A percentile compares a stretch with the other conserved stretches of the same genome.
These are phyloP conservation scores for Penicillium chermesinum DNA, from an alignment of 495 filamentous ascomycete species.

Conservation along the genomic window DNA sequence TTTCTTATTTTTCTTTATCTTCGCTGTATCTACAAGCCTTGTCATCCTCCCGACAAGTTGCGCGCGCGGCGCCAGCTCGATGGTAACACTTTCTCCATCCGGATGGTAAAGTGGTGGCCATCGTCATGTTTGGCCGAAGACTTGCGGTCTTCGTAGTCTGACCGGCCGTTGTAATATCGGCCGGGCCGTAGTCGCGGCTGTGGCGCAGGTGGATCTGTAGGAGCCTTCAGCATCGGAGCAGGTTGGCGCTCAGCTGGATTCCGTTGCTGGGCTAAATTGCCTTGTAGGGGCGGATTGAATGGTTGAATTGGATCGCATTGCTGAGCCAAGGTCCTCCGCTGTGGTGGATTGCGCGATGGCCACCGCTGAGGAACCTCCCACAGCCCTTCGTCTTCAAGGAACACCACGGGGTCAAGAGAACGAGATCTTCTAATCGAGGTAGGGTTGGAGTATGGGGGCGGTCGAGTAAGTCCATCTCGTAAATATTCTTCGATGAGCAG, in stretches of 20 bases:
- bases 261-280: background rate
- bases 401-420: constrained; percentile 7
- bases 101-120: background rate
- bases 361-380: background rate
- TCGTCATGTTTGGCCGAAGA: background rate
- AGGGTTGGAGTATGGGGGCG: background rate
- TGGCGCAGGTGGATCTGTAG: background rate
- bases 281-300: background rate
- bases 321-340: too few species aligned
- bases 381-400: constrained; percentile 2
- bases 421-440: constrained; percentile 4
- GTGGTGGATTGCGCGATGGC: background rate
- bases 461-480: background rate
- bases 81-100: background rate
- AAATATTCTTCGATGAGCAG: background rate
- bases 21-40: background rate
- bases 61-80: background rate
- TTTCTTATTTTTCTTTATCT: background rate
- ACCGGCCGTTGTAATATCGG: background rate
- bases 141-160: background rate
- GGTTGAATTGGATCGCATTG: background rate
- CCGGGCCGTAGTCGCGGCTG: background rate
- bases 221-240: background rate
- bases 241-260: too few species aligned
- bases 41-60: background rate